These are phyloP conservation scores for Babesia bovis DNA, from an alignment of 169 alveolate genomes.

Conservation along the genomic window DNA sequence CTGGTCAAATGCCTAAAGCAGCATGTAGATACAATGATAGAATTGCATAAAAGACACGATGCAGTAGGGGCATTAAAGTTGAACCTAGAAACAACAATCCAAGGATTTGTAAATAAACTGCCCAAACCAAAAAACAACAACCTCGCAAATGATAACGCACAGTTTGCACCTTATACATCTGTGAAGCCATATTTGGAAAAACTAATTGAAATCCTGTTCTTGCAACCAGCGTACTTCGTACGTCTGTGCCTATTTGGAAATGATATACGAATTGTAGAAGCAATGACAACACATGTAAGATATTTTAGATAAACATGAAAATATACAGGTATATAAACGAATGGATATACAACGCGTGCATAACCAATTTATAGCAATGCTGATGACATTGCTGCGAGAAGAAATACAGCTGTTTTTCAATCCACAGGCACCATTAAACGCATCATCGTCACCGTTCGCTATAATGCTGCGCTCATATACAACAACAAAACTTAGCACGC, in stretches of 20 bases:
- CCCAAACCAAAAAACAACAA: background rate
- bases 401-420: conserved; percentile 53
- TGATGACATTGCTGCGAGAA: conserved; percentile 51
- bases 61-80: conserved; percentile 51
- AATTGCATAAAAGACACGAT: conserved; percentile 47
- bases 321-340: conserved; percentile 23
- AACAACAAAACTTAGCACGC: conserved; percentile 1
- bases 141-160: background rate
- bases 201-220: conserved; percentile 27
- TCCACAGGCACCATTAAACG: conserved; percentile 54
- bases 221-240: conserved; percentile 64
- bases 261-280: conserved; percentile 26
- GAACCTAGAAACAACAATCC: conserved; percentile 34
- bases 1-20: conserved; percentile 61
- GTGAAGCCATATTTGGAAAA: conserved; percentile 21
- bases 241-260: conserved; percentile 54
- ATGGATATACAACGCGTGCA: conserved; percentile 42
- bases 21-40: conserved; percentile 67
- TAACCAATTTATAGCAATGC: conserved; percentile 46
- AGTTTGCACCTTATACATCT: background rate
- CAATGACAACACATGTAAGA: conserved; percentile 29
- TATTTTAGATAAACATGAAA: background rate
- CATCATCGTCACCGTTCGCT: conserved; percentile 57
- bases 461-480: conserved; percentile 39
- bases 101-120: conserved; percentile 18